phyloP scores from a whole-genome alignment of 1,284 basidiomycete species.

The Tilletia setariae region DNA sequence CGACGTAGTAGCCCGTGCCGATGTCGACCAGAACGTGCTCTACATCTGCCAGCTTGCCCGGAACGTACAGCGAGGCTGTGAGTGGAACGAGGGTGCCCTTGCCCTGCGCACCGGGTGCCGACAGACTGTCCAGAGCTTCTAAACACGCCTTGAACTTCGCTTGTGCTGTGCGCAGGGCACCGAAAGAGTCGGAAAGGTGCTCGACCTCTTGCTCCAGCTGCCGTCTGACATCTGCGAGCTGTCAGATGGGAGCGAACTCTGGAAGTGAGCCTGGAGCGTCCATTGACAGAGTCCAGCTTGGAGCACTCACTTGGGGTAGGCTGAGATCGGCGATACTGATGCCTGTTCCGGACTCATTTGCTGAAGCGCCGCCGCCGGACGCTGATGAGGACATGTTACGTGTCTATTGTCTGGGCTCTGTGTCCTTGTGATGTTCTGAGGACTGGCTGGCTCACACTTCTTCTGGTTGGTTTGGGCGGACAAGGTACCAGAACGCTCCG shows the following conservation, averaged over 20 bases:
- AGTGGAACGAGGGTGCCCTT: conserved; percentile 86
- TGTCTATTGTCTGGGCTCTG: no score
- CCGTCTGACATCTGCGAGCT: conserved; percentile 49
- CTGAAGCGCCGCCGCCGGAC: background rate
- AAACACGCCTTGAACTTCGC: conserved; percentile 85
- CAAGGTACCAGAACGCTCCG: no score
- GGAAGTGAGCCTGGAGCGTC: background rate
- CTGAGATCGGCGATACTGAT: conserved; percentile 10
- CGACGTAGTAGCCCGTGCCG: conserved; percentile 92
- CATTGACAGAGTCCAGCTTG: background rate
- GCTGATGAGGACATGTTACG: no score
- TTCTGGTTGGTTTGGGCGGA: no score
- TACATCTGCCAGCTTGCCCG: conserved; percentile 77
- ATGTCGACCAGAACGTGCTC: conserved; percentile 90
- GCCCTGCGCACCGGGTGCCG: conserved; percentile 53
- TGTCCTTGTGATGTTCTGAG: no score
- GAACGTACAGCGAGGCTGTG: conserved; percentile 90
- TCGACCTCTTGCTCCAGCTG: conserved; percentile 71
- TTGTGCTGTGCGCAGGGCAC: conserved; percentile 87
- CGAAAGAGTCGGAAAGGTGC: conserved; percentile 86
- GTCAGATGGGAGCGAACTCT: background rate
- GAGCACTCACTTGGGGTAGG: background rate
- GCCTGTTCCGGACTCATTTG: background rate
- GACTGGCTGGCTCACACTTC: no score
- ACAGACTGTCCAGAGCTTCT: conserved; percentile 72